phyloP scores from a whole-genome alignment of 495 filamentous ascomycete genomes.

The Penicillium salamii region DNA sequence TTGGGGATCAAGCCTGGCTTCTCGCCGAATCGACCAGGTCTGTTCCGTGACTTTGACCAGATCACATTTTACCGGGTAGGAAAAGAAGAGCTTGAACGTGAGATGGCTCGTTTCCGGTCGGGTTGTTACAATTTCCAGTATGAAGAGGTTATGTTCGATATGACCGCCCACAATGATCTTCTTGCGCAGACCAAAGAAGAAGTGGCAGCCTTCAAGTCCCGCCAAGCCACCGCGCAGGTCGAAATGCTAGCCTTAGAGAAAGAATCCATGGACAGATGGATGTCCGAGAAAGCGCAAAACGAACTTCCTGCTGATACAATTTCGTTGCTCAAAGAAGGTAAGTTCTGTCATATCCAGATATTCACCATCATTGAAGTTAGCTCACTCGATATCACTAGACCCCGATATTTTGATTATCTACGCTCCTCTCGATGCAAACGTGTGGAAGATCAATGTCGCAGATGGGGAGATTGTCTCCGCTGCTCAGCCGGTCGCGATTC shows the following conservation, averaged over 20 bases:
- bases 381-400: constrained; percentile 19
- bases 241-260: constrained; percentile 47
- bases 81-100: constrained; percentile 44
- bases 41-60: constrained; percentile 57
- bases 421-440: constrained; percentile 51
- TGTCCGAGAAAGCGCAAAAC: constrained; percentile 44
- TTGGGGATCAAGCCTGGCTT: constrained; percentile 50
- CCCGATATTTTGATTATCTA: constrained; percentile 41
- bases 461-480: constrained; percentile 36
- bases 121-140: constrained; percentile 50
- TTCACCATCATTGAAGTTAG: too few species aligned
- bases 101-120: constrained; percentile 36
- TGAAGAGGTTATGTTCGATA: constrained; percentile 48
- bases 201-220: constrained; percentile 36
- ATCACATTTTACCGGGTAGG: constrained; percentile 53
- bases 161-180: constrained; percentile 50
- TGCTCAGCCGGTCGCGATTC: constrained; percentile 36
- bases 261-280: constrained; percentile 42
- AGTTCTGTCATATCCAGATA: too few species aligned
- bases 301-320: constrained; percentile 41
- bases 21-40: constrained; percentile 43
- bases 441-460: constrained; percentile 55
- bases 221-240: constrained; percentile 42
- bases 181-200: constrained; percentile 39
- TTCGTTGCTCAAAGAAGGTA: constrained; percentile 40